Evolutionary conservation across 306 rosid species (phyloP).

Genomic region (Cicer bijugum): DNA sequence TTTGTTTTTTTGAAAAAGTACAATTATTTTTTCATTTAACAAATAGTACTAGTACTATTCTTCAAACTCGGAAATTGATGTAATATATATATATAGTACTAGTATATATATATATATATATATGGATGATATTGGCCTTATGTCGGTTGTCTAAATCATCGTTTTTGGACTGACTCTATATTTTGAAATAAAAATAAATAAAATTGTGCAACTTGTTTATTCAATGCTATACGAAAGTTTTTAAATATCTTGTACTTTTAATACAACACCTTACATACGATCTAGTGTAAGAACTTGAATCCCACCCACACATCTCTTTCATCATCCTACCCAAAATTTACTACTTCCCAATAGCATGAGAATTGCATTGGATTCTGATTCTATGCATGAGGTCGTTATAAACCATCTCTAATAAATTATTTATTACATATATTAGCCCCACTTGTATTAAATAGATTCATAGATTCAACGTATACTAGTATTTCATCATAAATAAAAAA

Average conservation of each 20-base stretch:
- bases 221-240: neutral
- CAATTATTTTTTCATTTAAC: too few species aligned
- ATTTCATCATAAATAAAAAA: constrained; percentile 11
- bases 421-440: constrained; percentile 24
- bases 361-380: constrained; percentile 36
- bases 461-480: constrained; percentile 20
- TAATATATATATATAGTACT: neutral
- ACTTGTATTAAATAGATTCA: constrained; percentile 38
- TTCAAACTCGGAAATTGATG: constrained; percentile 35
- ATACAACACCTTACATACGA: neutral
- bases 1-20: too few species aligned
- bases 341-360: neutral
- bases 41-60: neutral
- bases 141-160: constrained; percentile 38
- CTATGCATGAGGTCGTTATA: constrained; percentile 36
- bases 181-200: neutral
- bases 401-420: constrained; percentile 31
- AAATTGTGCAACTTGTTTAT: neutral
- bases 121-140: constrained; percentile 16
- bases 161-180: constrained; percentile 23
- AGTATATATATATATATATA: too few species aligned
- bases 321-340: constrained; percentile 25
- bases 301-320: neutral
- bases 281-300: neutral
- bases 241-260: constrained; percentile 16